Conservation (phyloP, 148 eudicot genomes). For the Rhododendron vialii region DNA sequence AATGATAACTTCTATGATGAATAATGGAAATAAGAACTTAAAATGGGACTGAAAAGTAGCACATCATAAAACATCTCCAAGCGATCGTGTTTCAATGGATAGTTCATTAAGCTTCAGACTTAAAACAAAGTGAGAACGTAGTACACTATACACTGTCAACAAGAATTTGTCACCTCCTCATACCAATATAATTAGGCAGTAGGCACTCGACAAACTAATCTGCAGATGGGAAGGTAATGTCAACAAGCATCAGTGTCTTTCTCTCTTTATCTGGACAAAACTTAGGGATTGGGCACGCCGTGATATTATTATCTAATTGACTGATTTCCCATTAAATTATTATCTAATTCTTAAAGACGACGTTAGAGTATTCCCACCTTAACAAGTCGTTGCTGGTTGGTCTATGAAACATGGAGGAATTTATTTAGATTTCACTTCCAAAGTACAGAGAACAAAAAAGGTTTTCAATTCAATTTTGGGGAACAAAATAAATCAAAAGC, state of each 20-base stretch:
- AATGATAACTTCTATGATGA: background rate
- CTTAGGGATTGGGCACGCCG: too few relatives aligned
- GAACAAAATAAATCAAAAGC: background rate
- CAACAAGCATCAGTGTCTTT: too few relatives aligned
- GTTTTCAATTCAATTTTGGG: background rate
- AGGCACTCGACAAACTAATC: background rate
- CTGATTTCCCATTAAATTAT: too few relatives aligned
- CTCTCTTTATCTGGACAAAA: too few relatives aligned
- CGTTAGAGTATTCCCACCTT: slow-evolving; percentile 46
- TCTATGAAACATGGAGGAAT: slow-evolving; percentile 38
- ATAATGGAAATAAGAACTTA: background rate
- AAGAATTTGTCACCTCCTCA: background rate
- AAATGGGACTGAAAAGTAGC: background rate
- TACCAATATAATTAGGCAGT: background rate
- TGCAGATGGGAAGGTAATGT: too few relatives aligned
- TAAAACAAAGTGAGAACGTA: background rate
- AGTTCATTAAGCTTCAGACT: background rate
- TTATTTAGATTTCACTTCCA: background rate
- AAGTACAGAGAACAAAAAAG: background rate
- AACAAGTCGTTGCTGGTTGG: slow-evolving; percentile 41
- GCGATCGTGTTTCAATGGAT: background rate
- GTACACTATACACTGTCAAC: background rate
- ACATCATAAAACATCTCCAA: background rate
- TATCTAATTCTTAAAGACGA: slow-evolving; percentile 15
- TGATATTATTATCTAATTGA: too few relatives aligned